phyloP scores from a whole-genome alignment of 2,329 filamentous ascomycete genomes.

The Lachnellula arida region DNA sequence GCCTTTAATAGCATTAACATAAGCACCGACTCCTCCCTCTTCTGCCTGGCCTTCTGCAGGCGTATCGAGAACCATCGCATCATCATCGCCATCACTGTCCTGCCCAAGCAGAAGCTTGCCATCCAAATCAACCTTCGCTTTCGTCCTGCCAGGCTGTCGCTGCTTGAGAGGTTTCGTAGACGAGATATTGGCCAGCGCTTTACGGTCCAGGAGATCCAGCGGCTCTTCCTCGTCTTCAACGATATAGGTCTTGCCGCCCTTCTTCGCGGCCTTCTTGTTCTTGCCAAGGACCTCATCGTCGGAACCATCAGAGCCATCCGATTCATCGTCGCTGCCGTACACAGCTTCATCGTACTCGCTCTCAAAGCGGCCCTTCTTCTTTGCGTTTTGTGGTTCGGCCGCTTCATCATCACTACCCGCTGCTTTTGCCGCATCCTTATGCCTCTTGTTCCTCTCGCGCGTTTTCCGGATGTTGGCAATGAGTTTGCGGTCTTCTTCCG shows the following conservation, averaged over 20 bases:
- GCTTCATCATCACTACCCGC: constrained; percentile 53
- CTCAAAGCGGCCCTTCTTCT: constrained; percentile 64
- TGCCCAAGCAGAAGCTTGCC: constrained; percentile 74
- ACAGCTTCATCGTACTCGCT: constrained; percentile 96
- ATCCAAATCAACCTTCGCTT: constrained; percentile 68
- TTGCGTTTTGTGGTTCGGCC: constrained; percentile 42
- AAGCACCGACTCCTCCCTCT: constrained; percentile 59
- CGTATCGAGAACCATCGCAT: constrained; percentile 61
- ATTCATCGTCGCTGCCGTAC: constrained; percentile 53
- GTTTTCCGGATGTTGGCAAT: constrained; percentile 94
- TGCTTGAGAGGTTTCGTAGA: constrained; percentile 74
- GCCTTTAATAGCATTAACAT: constrained; percentile 64
- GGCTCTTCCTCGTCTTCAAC: constrained; percentile 93
- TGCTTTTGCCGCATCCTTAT: constrained; percentile 66
- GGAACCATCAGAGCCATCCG: constrained; percentile 58
- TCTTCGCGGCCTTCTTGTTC: constrained; percentile 45
- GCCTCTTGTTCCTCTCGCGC: constrained; percentile 83
- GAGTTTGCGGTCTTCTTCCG: constrained; percentile 82
- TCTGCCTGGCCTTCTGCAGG: constrained; percentile 37
- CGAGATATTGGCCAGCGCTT: constrained; percentile 87
- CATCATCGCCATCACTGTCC: constrained; percentile 47
- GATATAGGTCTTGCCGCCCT: constrained; percentile 74
- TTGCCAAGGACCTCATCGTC: constrained; percentile 52
- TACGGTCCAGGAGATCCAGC: constrained; percentile 85
- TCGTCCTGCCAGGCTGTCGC: constrained; percentile 45